These are phyloP conservation scores for Podaxis mareebaensis DNA, from an alignment of 768 basidiomycete genomes.

Conservation along the genomic window DNA sequence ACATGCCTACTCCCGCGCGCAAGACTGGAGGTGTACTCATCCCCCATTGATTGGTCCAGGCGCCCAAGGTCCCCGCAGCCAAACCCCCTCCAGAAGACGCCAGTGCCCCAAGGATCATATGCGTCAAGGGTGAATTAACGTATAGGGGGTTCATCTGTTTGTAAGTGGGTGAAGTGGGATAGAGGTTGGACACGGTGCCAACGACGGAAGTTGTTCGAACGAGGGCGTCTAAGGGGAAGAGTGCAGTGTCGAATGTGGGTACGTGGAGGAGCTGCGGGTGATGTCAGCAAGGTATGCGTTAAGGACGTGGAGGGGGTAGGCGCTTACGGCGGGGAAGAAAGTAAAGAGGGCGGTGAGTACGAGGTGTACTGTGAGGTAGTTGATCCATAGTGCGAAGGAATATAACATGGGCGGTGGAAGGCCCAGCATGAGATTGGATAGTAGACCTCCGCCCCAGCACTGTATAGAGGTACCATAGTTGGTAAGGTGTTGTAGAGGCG, in stretches of 20 bases:
- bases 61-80: constrained; percentile 41
- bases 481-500: not conserved
- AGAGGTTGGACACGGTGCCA: constrained; percentile 35
- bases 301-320: not conserved
- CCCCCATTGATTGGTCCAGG: constrained; percentile 46
- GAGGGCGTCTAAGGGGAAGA: constrained; percentile 53
- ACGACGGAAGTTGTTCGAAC: constrained; percentile 45
- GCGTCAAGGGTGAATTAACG: constrained; percentile 40
- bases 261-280: constrained; percentile 30
- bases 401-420: constrained; percentile 50
- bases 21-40: constrained; percentile 48
- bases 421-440: constrained; percentile 43
- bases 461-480: constrained; percentile 16
- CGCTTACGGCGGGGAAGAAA: constrained; percentile 38
- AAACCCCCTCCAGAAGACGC: constrained; percentile 49
- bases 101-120: constrained; percentile 47
- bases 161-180: constrained; percentile 21
- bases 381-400: constrained; percentile 43
- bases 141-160: constrained; percentile 35
- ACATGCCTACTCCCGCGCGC: constrained; percentile 36
- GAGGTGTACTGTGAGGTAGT: constrained; percentile 49
- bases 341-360: constrained; percentile 42
- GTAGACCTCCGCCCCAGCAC: constrained; percentile 51
- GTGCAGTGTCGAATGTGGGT: constrained; percentile 38
- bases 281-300: not conserved